Percentiles rank a stretch among this genome's conserved stretches.
These are phyloP conservation scores for Flaveria bidentis DNA, from an alignment of 129 eudicot genomes.

Conservation along the genomic window DNA sequence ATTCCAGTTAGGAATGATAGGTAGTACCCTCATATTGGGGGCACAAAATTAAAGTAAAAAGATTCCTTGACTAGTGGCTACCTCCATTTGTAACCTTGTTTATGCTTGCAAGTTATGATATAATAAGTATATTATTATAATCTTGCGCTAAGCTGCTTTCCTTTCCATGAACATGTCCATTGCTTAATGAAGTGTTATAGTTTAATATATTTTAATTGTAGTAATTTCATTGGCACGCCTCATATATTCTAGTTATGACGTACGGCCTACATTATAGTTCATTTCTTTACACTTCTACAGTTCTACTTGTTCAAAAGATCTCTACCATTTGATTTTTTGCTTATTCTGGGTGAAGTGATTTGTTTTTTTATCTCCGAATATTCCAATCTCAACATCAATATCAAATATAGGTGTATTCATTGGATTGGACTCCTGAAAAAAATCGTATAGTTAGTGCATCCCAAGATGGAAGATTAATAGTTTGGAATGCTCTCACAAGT, in stretches of 20 bases:
- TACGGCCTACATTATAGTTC: not conserved
- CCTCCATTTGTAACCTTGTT: slow-evolving; percentile 8
- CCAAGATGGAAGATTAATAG: slow-evolving; percentile 93
- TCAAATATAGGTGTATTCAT: slow-evolving; percentile 72
- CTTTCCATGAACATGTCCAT: not conserved
- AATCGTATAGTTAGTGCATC: slow-evolving; percentile 97
- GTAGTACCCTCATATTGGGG: not conserved
- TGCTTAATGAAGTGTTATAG: not conserved
- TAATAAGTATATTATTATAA: not conserved
- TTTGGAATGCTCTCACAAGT: slow-evolving; percentile 98
- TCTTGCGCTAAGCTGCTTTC: not conserved
- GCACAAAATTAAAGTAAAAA: not conserved
- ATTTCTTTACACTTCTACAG: not conserved
- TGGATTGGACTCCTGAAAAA: slow-evolving; percentile 94
- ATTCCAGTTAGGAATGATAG: not conserved
- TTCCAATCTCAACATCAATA: slow-evolving; percentile 17
- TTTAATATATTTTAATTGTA: not conserved
- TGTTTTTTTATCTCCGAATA: not conserved
- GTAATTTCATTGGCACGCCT: not conserved
- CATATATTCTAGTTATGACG: not conserved
- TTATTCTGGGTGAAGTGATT: not conserved
- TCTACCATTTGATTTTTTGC: not conserved
- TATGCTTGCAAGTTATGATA: not conserved
- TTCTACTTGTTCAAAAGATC: not conserved
- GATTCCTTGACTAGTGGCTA: slow-evolving; percentile 3